Evolutionary conservation across 179 eudicot species (phyloP).

Genomic region (Vitellaria paradoxa): DNA sequence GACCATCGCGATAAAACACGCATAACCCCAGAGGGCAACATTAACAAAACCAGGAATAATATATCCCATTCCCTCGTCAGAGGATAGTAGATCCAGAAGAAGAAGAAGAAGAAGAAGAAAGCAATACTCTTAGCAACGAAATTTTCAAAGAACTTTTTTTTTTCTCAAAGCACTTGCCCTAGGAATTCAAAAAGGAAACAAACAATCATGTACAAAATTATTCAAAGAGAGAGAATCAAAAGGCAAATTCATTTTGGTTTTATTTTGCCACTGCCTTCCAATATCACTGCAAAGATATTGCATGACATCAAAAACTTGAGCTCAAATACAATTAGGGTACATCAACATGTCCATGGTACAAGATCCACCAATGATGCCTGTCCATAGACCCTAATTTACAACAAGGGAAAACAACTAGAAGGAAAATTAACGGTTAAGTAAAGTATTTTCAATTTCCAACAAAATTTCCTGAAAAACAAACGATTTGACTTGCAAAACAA

Average conservation of each 20-base stretch:
- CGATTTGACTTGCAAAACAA: neutral
- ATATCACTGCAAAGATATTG: no score
- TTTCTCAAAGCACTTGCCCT: neutral
- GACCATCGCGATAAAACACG: neutral
- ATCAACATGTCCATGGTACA: neutral
- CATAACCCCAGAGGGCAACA: neutral
- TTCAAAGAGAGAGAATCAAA: neutral
- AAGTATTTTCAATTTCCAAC: neutral
- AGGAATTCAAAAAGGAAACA: neutral
- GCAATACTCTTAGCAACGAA: neutral
- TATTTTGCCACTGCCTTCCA: neutral
- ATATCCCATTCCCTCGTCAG: no score
- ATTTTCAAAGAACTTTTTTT: neutral
- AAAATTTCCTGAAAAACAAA: neutral
- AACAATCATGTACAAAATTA: neutral
- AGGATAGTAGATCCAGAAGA: neutral
- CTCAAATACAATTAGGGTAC: neutral
- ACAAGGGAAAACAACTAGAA: neutral
- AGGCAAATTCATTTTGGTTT: neutral
- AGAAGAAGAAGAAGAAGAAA: neutral
- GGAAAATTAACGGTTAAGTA: neutral
- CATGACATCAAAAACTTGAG: neutral
- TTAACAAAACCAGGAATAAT: no score
- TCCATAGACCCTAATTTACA: neutral
- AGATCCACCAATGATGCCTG: neutral